These are phyloP conservation scores for Solanum clarkiae DNA, from an alignment of 257 asterid species.

Conservation along the genomic window DNA sequence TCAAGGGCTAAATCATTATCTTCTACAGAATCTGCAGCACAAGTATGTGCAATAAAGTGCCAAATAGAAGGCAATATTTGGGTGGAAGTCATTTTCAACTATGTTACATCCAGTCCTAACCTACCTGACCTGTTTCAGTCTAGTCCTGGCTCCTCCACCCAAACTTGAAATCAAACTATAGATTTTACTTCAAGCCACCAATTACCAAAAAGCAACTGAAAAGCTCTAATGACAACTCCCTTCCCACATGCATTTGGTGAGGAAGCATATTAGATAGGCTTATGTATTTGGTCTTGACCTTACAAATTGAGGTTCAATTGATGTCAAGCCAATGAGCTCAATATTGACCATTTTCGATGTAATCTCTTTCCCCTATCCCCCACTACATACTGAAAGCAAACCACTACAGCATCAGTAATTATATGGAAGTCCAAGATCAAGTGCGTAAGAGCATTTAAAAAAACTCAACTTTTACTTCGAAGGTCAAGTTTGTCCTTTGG, in stretches of 20 bases:
- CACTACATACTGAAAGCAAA: background rate
- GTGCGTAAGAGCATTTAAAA: background rate
- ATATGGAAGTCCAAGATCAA: background rate
- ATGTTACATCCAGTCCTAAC: background rate
- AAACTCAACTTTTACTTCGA: background rate
- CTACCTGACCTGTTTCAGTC: background rate
- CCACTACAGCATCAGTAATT: background rate
- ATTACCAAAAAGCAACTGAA: background rate
- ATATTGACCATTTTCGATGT: background rate
- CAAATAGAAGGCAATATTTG: background rate
- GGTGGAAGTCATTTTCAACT: background rate
- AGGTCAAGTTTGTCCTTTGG: constrained; percentile 5
- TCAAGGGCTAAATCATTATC: background rate
- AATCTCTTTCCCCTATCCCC: background rate
- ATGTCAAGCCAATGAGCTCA: background rate
- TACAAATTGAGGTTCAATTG: background rate
- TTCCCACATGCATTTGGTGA: background rate
- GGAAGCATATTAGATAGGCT: background rate
- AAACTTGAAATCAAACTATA: background rate
- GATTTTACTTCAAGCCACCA: background rate
- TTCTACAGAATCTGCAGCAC: background rate
- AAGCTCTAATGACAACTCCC: background rate
- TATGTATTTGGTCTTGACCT: background rate
- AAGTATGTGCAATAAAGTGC: background rate
- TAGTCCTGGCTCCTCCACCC: background rate